Evolutionary conservation across 768 basidiomycete species (phyloP), one percentile per base, ranked within the genome.

Genomic region (Solioccasus polychromus): DNA sequence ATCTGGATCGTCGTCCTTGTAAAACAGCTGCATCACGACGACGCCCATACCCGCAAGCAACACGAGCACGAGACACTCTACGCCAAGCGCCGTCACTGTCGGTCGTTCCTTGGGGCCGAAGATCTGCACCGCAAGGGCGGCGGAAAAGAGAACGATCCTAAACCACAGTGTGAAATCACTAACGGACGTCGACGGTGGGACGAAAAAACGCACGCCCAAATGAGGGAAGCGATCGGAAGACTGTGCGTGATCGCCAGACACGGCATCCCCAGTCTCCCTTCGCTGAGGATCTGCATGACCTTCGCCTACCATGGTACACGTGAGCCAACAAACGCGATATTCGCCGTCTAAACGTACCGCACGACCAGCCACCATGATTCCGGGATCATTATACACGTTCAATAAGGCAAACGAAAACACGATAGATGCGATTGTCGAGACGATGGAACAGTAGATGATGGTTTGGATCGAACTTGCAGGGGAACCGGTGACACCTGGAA

Each of bases 191-290:
- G 28, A 28, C 8, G 8, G 10, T 18, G 18, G n/a, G 18, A 17
- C 8, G 32, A n/a, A n/a, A n/a, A n/a, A 25, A 52, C 50, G 9
- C 39, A 57, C 54, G 55, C 48, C 50, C 54, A 57, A 28, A 52
- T 24, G 18, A 53, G 45, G 7, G 29, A 44, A 5, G 54, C 50
- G 3, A 44, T 32, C 0, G 54, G 55, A 8, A 57, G 50, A 34
- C 54, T 42, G 22, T 55, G 54, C 8, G 45, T 51, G 22, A 57
- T 52, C 5, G 54, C 45, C 25, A 55, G 38, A 6, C 42, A 35
- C 1, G 42, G 20, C 35, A 55, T 44, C n/a, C 3, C 49, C 54
- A 6, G 31, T 24, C 17, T 35, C 28, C 6, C 24, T 18, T 44
- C 41, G n/a, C 32, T 39, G 18, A 55, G 31, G 1, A 25, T 41